Evolutionary conservation across 768 basidiomycete genomes (phyloP).

Genomic region (Boletus subcaerulescens): DNA sequence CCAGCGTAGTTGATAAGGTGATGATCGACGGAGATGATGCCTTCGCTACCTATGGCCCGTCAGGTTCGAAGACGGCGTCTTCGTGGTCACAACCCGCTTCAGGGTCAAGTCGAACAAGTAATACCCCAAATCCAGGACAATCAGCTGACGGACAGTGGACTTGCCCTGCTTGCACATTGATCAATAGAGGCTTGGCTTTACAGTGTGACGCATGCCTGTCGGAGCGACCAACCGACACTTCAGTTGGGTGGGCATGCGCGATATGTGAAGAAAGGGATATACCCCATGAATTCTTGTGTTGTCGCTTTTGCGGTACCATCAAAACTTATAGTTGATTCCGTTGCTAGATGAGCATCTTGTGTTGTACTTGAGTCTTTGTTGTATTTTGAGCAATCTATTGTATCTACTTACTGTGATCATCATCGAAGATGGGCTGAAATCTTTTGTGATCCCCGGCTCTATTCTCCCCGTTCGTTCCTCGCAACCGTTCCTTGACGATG

Average conservation of each 20-base stretch:
- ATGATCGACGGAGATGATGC: conserved; percentile 34
- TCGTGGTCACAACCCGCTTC: not conserved
- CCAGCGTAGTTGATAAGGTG: conserved; percentile 58
- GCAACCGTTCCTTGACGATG: no score
- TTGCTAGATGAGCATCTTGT: not conserved
- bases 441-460: no score
- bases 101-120: not conserved
- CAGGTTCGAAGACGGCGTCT: conserved; percentile 31
- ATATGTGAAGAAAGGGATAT: conserved; percentile 62
- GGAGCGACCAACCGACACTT: conserved; percentile 35
- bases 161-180: conserved; percentile 61
- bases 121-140: not conserved
- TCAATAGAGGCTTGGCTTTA: conserved; percentile 47
- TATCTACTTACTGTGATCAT: no score
- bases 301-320: conserved; percentile 66
- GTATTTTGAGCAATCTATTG: not conserved
- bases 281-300: conserved; percentile 70
- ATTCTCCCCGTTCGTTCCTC: no score
- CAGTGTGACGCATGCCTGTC: conserved; percentile 63
- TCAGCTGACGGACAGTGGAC: conserved; percentile 40
- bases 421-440: no score
- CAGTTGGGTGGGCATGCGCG: conserved; percentile 60
- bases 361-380: not conserved
- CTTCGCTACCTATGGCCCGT: conserved; percentile 7
- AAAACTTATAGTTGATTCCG: conserved; percentile 39